phyloP scores from a whole-genome alignment of 768 basidiomycete species.

The Cubamyces sp. region DNA sequence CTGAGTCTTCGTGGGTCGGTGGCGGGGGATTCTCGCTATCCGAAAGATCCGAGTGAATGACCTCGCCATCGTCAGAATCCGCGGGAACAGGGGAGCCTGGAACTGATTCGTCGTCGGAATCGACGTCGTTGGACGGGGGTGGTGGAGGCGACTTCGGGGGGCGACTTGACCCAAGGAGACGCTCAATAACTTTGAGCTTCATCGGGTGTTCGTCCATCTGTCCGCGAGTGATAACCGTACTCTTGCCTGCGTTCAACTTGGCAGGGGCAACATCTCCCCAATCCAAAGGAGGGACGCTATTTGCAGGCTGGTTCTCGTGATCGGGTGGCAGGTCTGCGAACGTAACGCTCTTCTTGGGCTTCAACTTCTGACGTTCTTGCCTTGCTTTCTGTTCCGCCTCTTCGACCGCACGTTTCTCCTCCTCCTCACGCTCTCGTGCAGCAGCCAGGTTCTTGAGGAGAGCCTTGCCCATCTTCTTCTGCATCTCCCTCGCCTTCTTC shows the following conservation, averaged over 20 bases:
- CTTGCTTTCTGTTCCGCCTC: slow-evolving; percentile 34
- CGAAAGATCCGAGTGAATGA: slow-evolving; percentile 27
- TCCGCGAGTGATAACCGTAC: slow-evolving; percentile 37
- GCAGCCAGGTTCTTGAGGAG: slow-evolving; percentile 53
- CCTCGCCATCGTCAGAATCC: slow-evolving; percentile 40
- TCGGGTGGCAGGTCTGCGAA: slow-evolving; percentile 53
- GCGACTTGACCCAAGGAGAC: slow-evolving; percentile 44
- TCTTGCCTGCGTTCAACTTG: slow-evolving; percentile 45
- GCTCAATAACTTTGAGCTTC: slow-evolving; percentile 73
- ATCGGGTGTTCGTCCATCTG: slow-evolving; percentile 52
- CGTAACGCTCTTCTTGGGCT: slow-evolving; percentile 63
- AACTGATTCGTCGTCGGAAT: slow-evolving; percentile 75
- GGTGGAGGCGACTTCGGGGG: slow-evolving; percentile 28
- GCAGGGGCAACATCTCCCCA: slow-evolving; percentile 63
- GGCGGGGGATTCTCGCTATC: slow-evolving; percentile 18
- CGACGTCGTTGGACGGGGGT: slow-evolving; percentile 33
- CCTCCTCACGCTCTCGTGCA: slow-evolving; percentile 44
- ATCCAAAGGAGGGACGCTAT: slow-evolving; percentile 33
- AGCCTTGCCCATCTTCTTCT: slow-evolving; percentile 80
- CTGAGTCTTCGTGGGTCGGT: slow-evolving; percentile 23
- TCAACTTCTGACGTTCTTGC: slow-evolving; percentile 38
- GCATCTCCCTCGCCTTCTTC: slow-evolving; percentile 52
- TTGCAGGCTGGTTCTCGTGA: slow-evolving; percentile 32
- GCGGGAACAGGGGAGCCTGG: slow-evolving; percentile 36
- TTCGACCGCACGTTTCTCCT: slow-evolving; percentile 36